phyloP scores from a whole-genome alignment of 495 filamentous ascomycete species.

The Aspergillus haitiensis region DNA sequence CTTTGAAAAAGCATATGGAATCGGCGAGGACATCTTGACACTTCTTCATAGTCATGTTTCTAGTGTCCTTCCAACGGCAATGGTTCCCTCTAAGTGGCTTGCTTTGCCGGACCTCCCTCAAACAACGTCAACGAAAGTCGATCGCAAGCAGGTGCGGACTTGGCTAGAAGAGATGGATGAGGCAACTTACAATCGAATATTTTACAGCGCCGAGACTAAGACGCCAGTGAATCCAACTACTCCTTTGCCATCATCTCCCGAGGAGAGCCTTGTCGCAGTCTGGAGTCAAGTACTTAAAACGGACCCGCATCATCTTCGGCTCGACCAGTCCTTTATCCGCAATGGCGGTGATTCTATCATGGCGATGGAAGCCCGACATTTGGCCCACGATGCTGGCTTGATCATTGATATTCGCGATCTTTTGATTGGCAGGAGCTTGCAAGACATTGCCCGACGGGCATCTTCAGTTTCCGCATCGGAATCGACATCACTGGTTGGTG shows the following conservation, averaged over 20 bases:
- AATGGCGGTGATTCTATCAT: slow-evolving; percentile 13
- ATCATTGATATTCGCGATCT: slow-evolving; percentile 9
- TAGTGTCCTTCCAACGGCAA: slow-evolving; percentile 2
- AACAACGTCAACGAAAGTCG: slow-evolving; percentile 9
- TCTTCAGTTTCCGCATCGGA: background rate
- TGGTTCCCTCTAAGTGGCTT: slow-evolving; percentile 11
- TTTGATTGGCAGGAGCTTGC: background rate
- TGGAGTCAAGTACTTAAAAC: slow-evolving; percentile 8
- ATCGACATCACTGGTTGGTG: background rate
- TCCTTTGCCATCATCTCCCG: background rate
- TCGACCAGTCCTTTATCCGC: slow-evolving; percentile 13
- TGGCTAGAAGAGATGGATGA: slow-evolving; percentile 11
- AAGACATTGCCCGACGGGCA: slow-evolving; percentile 1
- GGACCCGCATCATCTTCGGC: slow-evolving; percentile 1
- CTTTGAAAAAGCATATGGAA: background rate
- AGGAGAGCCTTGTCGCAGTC: background rate
- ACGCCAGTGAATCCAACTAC: background rate
- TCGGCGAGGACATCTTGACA: background rate
- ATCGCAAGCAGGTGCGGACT: slow-evolving; percentile 15
- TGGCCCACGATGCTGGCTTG: slow-evolving; percentile 4
- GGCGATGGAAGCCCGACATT: slow-evolving; percentile 13
- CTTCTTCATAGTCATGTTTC: slow-evolving; percentile 3
- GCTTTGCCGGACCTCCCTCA: slow-evolving; percentile 4
- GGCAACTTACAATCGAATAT: background rate
- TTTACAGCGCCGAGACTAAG: background rate